A percentile compares a stretch with the other conserved stretches of the same genome.
These are phyloP conservation scores for Tilletiaria anomala DNA, from an alignment of 1,284 basidiomycete species.

Conservation along the genomic window DNA sequence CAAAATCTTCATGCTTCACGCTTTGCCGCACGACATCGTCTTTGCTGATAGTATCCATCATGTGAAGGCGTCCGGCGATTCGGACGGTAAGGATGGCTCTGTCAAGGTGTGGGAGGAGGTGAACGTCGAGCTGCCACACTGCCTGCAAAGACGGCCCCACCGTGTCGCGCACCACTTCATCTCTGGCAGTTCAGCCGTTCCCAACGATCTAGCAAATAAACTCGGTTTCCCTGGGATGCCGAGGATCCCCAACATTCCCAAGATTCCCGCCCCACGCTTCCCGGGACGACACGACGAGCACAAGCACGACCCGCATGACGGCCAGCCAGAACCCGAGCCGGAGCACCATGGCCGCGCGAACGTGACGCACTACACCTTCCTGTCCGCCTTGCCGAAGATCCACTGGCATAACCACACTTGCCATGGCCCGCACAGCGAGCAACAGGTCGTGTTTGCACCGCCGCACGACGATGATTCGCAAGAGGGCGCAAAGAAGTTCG, in stretches of 20 bases:
- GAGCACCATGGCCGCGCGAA: constrained; percentile 4
- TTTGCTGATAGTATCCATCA: constrained; percentile 47
- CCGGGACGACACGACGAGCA: background rate
- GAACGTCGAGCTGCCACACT: background rate
- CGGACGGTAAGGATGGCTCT: background rate
- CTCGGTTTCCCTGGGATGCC: background rate
- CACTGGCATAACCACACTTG: constrained; percentile 1
- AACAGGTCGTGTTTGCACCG: too few species aligned
- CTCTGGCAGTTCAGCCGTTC: too few species aligned
- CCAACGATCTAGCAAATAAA: too few species aligned
- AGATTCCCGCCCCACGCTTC: background rate
- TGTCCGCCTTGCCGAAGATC: constrained; percentile 13
- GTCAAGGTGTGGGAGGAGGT: background rate
- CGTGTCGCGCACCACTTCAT: too few species aligned
- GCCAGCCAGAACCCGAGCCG: background rate
- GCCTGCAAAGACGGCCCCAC: too few species aligned
- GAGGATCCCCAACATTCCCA: background rate
- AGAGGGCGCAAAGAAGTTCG: too few species aligned
- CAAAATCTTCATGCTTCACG: constrained; percentile 56
- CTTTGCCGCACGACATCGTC: constrained; percentile 49
- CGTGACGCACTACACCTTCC: constrained; percentile 20
- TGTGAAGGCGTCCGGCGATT: constrained; percentile 7
- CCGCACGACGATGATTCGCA: background rate
- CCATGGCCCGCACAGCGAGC: constrained; percentile 9
- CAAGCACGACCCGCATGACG: background rate